Evolutionary conservation across 345 rosid species (phyloP).

Genomic region (Turnera subulata): DNA sequence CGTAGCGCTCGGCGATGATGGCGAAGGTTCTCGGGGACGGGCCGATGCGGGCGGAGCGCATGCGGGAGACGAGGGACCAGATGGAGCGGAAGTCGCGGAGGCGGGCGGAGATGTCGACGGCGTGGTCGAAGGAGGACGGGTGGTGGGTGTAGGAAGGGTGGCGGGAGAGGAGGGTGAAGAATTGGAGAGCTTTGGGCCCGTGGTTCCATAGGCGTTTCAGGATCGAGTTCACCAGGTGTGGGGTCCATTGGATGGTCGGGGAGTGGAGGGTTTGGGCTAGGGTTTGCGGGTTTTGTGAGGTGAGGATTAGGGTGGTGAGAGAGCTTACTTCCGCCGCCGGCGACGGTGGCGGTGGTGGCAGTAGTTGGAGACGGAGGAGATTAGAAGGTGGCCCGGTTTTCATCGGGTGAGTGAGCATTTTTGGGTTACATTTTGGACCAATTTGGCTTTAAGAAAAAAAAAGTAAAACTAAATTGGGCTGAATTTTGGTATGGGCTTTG

Average conservation of each 20-base stretch:
- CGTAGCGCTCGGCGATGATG: conserved; percentile 74
- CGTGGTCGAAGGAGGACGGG: conserved; percentile 75
- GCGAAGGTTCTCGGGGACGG: conserved; percentile 66
- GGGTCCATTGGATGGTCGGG: conserved; percentile 50
- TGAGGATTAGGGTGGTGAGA: conserved; percentile 40
- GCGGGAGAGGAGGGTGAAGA: conserved; percentile 51
- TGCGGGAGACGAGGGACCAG: conserved; percentile 51
- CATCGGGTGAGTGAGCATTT: no score
- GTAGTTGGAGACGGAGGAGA: conserved; percentile 1
- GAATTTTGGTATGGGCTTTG: no score
- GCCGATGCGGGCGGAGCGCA: conserved; percentile 64
- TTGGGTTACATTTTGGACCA: no score
- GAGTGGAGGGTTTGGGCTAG: conserved; percentile 41
- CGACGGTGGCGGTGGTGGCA: conserved; percentile 13
- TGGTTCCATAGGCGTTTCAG: conserved; percentile 84
- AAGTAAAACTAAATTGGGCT: no score
- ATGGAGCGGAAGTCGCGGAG: conserved; percentile 49
- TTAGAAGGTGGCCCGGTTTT: neutral
- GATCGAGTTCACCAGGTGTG: conserved; percentile 53
- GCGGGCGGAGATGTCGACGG: conserved; percentile 77
- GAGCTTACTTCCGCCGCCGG: conserved; percentile 19
- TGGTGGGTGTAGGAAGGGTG: conserved; percentile 52
- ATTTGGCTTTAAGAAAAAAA: no score
- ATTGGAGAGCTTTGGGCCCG: conserved; percentile 72
- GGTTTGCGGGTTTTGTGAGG: conserved; percentile 26